Base-by-base conservation (phyloP, 2,329 filamentous ascomycete species). In the Fusarium sp. region DNA sequence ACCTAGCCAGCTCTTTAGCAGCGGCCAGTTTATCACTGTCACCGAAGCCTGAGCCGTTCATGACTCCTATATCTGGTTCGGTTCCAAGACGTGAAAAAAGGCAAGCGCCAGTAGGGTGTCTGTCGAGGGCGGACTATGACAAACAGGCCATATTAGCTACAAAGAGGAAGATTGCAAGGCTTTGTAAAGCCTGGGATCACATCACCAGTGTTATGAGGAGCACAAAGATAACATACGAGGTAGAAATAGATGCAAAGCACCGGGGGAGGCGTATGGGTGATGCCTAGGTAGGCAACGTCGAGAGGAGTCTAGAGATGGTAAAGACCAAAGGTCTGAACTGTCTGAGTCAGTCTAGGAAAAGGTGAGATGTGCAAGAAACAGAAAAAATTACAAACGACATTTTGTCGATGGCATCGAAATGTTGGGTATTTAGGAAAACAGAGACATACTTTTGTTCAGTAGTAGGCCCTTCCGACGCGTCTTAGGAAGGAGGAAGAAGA, bases 1-100 rank as follows among this genome's bases (percentile, higher is more conserved):
- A 64, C 2, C 43, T 36, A 2, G 66, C 66, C 11, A 76, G 66
- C 6, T 64, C 71, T 14, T 53, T 53, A 13, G 74, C 74, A 9
- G 61, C 73, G 13, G 55, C 59, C 3, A 76, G 45, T 33, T 66
- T 73, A 9, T 63, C 58, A 0, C 57, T 21, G 19, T 75, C 69
- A 9, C 62, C 61, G 27, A 58, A 75, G 13, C 19, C 52, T 41
- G 17, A 47, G 53, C 67, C 65, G n/a, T 15, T 69, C 38, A 54
- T 58, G 25, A 19, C 32, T 19, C 27, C 21, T 31, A 15, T 35
- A 13, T 14, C 10, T 14, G 23, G 15, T 10, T 8, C 11, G 19
- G 10, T 33, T 13, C 3, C 17, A 15, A 15, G 49, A 27, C 13
- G 14, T 14, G 4, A 25, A 25, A 8, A n/a, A n/a, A 17, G 8